phyloP scores from a whole-genome alignment of 179 eudicot genomes.

The Amaranthus tricolor region DNA sequence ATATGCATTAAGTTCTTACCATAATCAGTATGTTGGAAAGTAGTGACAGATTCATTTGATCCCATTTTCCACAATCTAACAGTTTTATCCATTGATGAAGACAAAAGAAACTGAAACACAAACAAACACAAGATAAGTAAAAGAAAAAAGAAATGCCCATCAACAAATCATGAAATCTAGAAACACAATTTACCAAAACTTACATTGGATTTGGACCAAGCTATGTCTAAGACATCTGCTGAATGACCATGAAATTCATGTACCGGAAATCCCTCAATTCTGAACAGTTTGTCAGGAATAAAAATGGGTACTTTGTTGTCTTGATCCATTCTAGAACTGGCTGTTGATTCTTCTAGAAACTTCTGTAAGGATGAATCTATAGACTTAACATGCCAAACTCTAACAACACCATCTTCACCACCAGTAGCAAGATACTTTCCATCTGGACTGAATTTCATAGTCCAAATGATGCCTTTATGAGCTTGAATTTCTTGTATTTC shows the following conservation, averaged over 20 bases:
- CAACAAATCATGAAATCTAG: neutral
- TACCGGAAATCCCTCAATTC: constrained; percentile 53
- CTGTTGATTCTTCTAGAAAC: neutral
- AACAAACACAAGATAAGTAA: neutral
- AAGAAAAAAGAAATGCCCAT: neutral
- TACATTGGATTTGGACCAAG: constrained; percentile 77
- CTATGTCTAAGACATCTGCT: constrained; percentile 65
- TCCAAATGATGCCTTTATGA: constrained; percentile 62
- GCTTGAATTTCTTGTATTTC: constrained; percentile 58
- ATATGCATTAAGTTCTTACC: constrained; percentile 39
- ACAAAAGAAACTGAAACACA: constrained; percentile 61
- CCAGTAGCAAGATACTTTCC: constrained; percentile 75
- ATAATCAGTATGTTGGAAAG: constrained; percentile 64
- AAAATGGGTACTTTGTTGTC: constrained; percentile 31
- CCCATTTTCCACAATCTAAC: constrained; percentile 77
- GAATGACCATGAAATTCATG: constrained; percentile 62
- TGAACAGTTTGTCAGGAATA: constrained; percentile 59
- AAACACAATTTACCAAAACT: constrained; percentile 24
- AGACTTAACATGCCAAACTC: constrained; percentile 55
- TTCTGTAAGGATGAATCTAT: constrained; percentile 27
- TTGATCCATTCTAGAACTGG: constrained; percentile 7
- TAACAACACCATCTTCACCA: constrained; percentile 76
- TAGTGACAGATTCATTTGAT: constrained; percentile 44
- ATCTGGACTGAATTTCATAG: constrained; percentile 77
- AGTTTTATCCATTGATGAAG: constrained; percentile 71